These are phyloP conservation scores for Leishmania turanica DNA, from an alignment of 208 protist species.

Conservation along the genomic window DNA sequence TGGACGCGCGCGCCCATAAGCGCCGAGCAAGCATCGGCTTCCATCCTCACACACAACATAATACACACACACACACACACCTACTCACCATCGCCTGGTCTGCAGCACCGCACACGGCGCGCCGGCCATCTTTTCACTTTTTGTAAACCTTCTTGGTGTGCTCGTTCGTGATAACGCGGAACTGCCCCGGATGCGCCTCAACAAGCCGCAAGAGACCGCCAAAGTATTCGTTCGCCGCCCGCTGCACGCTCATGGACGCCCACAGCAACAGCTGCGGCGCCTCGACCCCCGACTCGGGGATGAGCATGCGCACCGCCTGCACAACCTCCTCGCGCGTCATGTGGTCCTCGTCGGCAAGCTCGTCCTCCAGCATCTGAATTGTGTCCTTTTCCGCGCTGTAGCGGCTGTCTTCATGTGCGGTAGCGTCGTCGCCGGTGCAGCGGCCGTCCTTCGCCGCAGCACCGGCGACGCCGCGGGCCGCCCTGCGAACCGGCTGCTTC, in stretches of 20 bases:
- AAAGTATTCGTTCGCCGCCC: slow-evolving; percentile 66
- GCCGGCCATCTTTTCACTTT: background rate
- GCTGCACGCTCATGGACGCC: slow-evolving; percentile 73
- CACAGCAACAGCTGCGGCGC: slow-evolving; percentile 68
- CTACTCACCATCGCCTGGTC: background rate
- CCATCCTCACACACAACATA: background rate
- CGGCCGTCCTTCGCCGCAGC: background rate
- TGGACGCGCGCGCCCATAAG: background rate
- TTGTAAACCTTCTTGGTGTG: slow-evolving; percentile 56
- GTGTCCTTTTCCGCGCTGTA: slow-evolving; percentile 34
- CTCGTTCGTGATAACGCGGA: slow-evolving; percentile 54
- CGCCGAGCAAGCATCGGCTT: background rate
- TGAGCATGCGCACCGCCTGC: slow-evolving; percentile 46
- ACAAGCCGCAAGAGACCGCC: slow-evolving; percentile 66
- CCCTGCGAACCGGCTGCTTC: slow-evolving; percentile 4
- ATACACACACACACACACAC: background rate
- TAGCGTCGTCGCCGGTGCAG: background rate
- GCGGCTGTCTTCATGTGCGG: background rate
- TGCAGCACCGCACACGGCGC: background rate
- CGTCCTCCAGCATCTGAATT: slow-evolving; percentile 52
- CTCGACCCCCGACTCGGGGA: slow-evolving; percentile 69
- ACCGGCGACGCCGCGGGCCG: background rate
- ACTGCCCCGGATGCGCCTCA: slow-evolving; percentile 50
- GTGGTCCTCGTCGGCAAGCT: slow-evolving; percentile 42
- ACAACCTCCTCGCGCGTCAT: slow-evolving; percentile 42